Evolutionary conservation across 2,329 filamentous ascomycete species (phyloP), one percentile per base, ranked within the genome.

Genomic region (Pseudocercospora pini-densiflorae): DNA sequence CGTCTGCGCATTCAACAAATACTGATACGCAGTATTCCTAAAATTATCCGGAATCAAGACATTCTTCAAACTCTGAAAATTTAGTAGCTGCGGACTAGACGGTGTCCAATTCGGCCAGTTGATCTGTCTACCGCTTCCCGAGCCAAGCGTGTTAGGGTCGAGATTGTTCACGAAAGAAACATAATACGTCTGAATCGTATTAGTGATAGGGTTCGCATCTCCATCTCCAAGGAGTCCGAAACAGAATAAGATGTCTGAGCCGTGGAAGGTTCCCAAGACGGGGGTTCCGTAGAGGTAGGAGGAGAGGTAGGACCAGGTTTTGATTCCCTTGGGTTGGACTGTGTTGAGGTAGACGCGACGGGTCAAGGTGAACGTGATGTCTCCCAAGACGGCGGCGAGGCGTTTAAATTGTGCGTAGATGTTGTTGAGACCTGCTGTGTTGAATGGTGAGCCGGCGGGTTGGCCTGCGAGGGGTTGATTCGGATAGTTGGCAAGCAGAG

Each of bases 331-430:
- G 0, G 79, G 62, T 0, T 76, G 73, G 1, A 87, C 77, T 0
- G 74, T 65, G 12, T 83, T 74, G 23, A 95, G 85, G 76, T 92
- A 89, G 5, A 84, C 67, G 16, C 92, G 88, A 0, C 92, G 87
- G 0, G 88, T 87, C 82, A 95, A 82, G 0, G 89, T 94, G 79
- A 95, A 94, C 1, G 87, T 87, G 0, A 93, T 73, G 74, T 95
- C 92, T 14, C 92, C 92, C 0, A 87, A 45, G 78, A 94, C 86
- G 40, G 92, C 91, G 1, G 90, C 88, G 0, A 93, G 81, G 14
- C 90, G 89, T 79, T 94, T 94, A 83, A 88, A 94, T 70, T 92
- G 86, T 0, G 92, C 90, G 75, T 92, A 93, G 73, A 88, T 82
- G 73, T 31, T 88, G 79, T 94, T 92, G n/a, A 90, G 69, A 9